Evolutionary conservation across 2,329 filamentous ascomycete genomes (phyloP), one percentile per base, ranked within the genome.

Genomic region (Botrytis fragariae): DNA sequence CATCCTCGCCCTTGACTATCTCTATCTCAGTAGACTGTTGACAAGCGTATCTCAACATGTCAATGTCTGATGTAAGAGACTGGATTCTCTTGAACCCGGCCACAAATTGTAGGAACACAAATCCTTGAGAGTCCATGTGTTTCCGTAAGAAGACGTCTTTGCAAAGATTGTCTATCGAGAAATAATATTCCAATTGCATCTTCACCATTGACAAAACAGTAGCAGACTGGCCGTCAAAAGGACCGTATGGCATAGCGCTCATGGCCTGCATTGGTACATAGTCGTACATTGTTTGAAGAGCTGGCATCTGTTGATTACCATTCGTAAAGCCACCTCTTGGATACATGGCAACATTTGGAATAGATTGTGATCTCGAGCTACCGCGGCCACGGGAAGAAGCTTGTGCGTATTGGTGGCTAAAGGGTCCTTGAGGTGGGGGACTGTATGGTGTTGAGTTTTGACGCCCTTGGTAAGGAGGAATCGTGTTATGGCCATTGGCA

Each of bases 101-200:
- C 77, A 99, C 91, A 74, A 97, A 88, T 48, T 88, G 86, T 69
- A 99, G 84, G 69, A 90, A 90, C 22, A 98, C 95, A 80, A 95
- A 98, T 29, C 96, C 96, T 82, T 98, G 93, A 1, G 92, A 93
- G 81, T 99, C 95, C 96, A 99, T 98, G 78, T 95, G 91, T 79
- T 89, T 91, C 73, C 96, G 91, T 74, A 99, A 86, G 82, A 90
- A 98, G 79, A 93, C 87, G 80, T 99, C 96, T 83, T 97, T 98
- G 87, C 93, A 93, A 68, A 98, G 87, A 81, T 99, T 99, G 80
- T 98, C 93, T 42, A 97, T 88, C 0, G 95, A 98, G 84, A 99
- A 97, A 83, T 99, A 99, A 85, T 98, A 99, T 79, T 97, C 94
- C 54, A 94, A 88, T 80, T 87, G 84, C 76, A 81, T 81, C 72